These are phyloP conservation scores for Penicillium egyptiacum DNA, from an alignment of 495 filamentous ascomycete species.

Conservation along the genomic window DNA sequence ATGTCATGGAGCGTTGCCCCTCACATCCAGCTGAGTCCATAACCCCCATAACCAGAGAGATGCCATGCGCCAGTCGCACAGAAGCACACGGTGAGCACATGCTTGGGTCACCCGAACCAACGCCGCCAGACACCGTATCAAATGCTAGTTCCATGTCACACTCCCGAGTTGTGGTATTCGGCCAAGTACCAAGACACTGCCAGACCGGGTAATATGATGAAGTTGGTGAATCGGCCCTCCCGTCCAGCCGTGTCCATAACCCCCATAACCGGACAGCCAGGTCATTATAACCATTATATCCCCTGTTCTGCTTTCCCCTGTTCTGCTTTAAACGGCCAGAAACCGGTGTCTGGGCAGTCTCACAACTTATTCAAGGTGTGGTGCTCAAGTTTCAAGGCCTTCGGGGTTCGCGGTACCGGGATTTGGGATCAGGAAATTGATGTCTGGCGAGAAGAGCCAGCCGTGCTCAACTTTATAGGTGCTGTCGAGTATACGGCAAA, in stretches of 20 bases:
- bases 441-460: neutral
- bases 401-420: neutral
- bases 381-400: neutral
- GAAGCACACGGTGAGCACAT: too few relatives aligned
- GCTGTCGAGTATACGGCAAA: neutral
- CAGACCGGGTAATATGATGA: neutral
- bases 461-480: neutral
- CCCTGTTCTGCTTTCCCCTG: neutral
- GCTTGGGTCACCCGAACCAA: neutral
- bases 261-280: neutral
- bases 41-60: neutral
- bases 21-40: neutral
- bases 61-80: neutral
- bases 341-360: neutral
- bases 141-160: neutral
- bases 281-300: neutral
- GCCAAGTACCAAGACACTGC: neutral
- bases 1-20: neutral
- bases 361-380: neutral
- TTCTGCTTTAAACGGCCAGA: neutral
- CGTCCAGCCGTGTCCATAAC: neutral
- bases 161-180: neutral
- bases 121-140: neutral
- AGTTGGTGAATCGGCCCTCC: neutral
- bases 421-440: neutral